Base-by-base conservation (phyloP, 306 rosid genomes). In the Vigna reflexopilosa region DNA sequence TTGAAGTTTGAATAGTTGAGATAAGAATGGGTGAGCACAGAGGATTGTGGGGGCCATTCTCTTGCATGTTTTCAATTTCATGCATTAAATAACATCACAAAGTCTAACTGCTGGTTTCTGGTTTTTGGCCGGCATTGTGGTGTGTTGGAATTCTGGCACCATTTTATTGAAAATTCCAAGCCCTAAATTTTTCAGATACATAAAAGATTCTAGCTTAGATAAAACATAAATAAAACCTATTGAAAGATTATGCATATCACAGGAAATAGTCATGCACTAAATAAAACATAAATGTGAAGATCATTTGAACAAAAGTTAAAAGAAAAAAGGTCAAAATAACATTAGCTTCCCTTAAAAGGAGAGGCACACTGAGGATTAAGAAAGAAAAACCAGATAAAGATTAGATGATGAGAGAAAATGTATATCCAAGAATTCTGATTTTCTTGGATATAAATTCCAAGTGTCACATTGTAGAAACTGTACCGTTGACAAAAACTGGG, bases 401-500 rank as follows among this genome's bases (percentile, higher is more conserved):
- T 56, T 19, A 12, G n/a, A 54, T 24, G 26, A 47, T 12, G 13
- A 51, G 71, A 49, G 62, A 70, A 76, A 17, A 14, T 59, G 17
- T 19, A 12, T 70, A 82, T 89, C 88, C 19, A 17, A 81, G 75
- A 77, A 49, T 24, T 64, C 32, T 61, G 76, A 47, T 50, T 32
- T 42, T 66, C 19, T 17, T 17, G 19, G 19, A 17, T 17, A 17
- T 17, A 17, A 17, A 17, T 17, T 17, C 19, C 19, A 17, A 17
- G 19, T 17, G 19, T 17, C 19, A 17, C 19, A 17, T 17, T 17
- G 19, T 17, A 17, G 19, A 17, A 17, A 17, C 19, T 17, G 19
- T 17, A 17, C 19, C 19, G 99, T 96, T 59, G 99, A 96, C 82
- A 91, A 84, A 83, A 93, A 96, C 66, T 93, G 99, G 99, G 97